Evolutionary conservation across 768 basidiomycete species (phyloP).

Genomic region (Ramaria sp.): DNA sequence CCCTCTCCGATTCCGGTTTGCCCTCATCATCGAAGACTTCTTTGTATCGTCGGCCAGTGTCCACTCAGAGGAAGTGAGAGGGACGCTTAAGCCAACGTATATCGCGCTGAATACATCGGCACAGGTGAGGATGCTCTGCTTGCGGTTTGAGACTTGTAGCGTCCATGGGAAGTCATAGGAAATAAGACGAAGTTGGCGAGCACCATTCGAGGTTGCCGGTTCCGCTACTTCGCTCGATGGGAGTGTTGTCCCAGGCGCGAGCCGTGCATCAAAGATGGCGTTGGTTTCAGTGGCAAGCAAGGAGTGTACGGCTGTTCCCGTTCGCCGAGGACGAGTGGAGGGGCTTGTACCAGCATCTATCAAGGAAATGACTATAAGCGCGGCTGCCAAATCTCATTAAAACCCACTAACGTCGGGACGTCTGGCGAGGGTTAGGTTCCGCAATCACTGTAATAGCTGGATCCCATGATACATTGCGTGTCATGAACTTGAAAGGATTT

Average conservation of each 20-base stretch:
- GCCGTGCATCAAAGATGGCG: slow-evolving; percentile 1
- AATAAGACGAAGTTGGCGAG: slow-evolving; percentile 3
- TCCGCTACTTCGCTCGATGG: slow-evolving; percentile 1
- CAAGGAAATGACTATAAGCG: background rate
- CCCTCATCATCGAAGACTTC: slow-evolving; percentile 5
- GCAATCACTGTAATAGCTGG: slow-evolving; percentile 3
- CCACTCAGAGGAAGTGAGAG: slow-evolving; percentile 8
- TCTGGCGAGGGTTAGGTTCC: slow-evolving; percentile 1
- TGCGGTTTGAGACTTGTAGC: slow-evolving; percentile 1
- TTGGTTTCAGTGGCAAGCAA: slow-evolving; percentile 2
- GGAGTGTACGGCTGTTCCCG: background rate
- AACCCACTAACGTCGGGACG: background rate
- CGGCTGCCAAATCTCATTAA: background rate
- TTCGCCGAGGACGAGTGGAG: background rate
- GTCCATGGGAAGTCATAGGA: slow-evolving; percentile 10
- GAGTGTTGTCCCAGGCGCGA: background rate
- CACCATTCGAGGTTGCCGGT: slow-evolving; percentile 2
- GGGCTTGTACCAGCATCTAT: background rate
- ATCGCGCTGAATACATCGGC: slow-evolving; percentile 7
- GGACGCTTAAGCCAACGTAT: slow-evolving; percentile 3
- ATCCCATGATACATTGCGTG: slow-evolving; percentile 9
- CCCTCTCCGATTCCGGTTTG: slow-evolving; percentile 6
- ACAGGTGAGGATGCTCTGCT: slow-evolving; percentile 1
- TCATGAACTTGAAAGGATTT: slow-evolving; percentile 1
- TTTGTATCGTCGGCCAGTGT: slow-evolving; percentile 6